A percentile compares a stretch with the other conserved stretches of the same genome.
Conservation (phyloP, 345 rosid genomes). For the Bruguiera gymnorhiza region DNA sequence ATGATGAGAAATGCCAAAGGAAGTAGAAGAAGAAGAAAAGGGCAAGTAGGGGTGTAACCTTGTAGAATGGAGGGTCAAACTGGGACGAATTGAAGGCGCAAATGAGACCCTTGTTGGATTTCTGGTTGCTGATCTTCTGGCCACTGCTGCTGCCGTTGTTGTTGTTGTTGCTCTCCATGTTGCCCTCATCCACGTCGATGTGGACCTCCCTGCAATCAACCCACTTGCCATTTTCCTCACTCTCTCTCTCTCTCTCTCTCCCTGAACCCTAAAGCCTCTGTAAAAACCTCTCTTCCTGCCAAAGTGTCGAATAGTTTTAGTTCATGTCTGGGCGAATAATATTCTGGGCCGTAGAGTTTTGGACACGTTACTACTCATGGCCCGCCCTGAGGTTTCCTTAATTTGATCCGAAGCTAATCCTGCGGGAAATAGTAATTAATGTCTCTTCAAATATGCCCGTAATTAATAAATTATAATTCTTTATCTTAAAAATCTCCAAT, state of each 20-base stretch:
- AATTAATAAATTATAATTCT: too few relatives aligned
- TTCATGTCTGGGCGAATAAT: too few relatives aligned
- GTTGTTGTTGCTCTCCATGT: slow-evolving; percentile 29
- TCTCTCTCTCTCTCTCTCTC: background rate
- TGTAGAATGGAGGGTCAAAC: slow-evolving; percentile 28
- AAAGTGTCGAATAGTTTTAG: too few relatives aligned
- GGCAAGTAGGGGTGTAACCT: slow-evolving; percentile 18
- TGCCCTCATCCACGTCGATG: slow-evolving; percentile 33
- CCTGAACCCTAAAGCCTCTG: slow-evolving; percentile 43
- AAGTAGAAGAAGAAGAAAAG: slow-evolving; percentile 5
- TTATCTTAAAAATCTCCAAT: too few relatives aligned
- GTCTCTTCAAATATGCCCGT: too few relatives aligned
- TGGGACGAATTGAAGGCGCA: slow-evolving; percentile 34
- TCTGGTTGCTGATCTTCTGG: slow-evolving; percentile 16
- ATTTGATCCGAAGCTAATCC: too few relatives aligned
- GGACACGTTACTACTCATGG: too few relatives aligned
- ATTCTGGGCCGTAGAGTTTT: too few relatives aligned
- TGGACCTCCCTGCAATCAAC: slow-evolving; percentile 46
- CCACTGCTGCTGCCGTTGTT: background rate
- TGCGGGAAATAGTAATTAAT: too few relatives aligned
- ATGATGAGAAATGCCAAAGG: background rate
- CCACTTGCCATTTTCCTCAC: slow-evolving; percentile 38
- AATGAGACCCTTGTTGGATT: slow-evolving; percentile 21
- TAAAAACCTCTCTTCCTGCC: slow-evolving; percentile 23
- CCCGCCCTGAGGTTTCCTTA: too few relatives aligned